phyloP scores from a whole-genome alignment of 768 basidiomycete species.

The Roridomyces roridus region DNA sequence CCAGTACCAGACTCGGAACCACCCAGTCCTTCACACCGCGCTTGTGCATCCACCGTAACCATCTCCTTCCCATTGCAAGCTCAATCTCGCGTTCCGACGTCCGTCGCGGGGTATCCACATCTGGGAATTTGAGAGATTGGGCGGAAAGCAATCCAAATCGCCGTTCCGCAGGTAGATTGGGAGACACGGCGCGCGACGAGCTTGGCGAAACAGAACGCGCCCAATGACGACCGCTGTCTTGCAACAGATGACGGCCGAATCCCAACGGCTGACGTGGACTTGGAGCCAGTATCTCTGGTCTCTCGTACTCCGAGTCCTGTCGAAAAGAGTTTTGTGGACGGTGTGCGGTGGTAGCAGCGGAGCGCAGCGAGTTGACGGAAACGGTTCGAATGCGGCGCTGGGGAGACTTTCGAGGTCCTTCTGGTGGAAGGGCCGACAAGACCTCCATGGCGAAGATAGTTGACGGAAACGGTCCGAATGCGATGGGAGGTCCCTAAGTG shows the following conservation, averaged over 20 bases:
- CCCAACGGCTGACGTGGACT: slow-evolving; percentile 16
- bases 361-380: slow-evolving; percentile 32
- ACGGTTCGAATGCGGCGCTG: slow-evolving; percentile 37
- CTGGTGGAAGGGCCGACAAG: slow-evolving; percentile 46
- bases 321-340: slow-evolving; percentile 5
- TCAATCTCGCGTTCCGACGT: slow-evolving; percentile 29
- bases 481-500: too few relatives aligned
- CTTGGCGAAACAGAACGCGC: slow-evolving; percentile 2
- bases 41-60: slow-evolving; percentile 84
- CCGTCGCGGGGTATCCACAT: slow-evolving; percentile 1
- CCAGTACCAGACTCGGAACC: slow-evolving; percentile 59
- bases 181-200: slow-evolving; percentile 22
- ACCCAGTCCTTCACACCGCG: slow-evolving; percentile 65
- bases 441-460: slow-evolving; percentile 42
- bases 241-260: slow-evolving; percentile 16
- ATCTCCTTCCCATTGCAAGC: slow-evolving; percentile 57
- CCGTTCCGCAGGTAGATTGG: slow-evolving; percentile 11
- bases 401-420: slow-evolving; percentile 35
- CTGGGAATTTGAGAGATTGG: slow-evolving; percentile 17
- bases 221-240: slow-evolving; percentile 22
- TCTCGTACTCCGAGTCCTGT: slow-evolving; percentile 7
- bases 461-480: too few relatives aligned
- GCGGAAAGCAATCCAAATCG: slow-evolving; percentile 13
- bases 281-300: slow-evolving; percentile 25
- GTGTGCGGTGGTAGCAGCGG: background rate